Evolutionary conservation across 495 filamentous ascomycete genomes (phyloP).

Genomic region (Podospora sp.): DNA sequence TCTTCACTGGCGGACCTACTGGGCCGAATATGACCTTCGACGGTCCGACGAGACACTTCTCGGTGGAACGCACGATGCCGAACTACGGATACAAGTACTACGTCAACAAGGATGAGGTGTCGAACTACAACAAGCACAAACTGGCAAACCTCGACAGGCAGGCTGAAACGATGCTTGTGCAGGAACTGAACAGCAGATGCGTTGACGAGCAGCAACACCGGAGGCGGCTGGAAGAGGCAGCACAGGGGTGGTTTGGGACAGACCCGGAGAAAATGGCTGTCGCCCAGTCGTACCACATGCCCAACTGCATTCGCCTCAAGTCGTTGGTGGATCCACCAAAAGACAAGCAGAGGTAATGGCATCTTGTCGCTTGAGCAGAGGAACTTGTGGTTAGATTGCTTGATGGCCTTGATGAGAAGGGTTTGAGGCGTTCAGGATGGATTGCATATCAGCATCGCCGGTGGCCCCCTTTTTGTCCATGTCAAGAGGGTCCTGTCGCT

Average conservation of each 20-base stretch:
- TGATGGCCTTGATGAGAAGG: not conserved
- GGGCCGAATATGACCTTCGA: constrained; percentile 75
- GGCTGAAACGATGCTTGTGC: constrained; percentile 74
- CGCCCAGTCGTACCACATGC: constrained; percentile 44
- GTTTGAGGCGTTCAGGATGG: not conserved
- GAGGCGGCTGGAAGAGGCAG: constrained; percentile 71
- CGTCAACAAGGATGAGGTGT: constrained; percentile 76
- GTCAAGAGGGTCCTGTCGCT: not conserved
- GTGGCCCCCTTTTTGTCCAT: constrained; percentile 3
- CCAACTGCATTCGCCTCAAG: constrained; percentile 43
- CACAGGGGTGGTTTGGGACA: constrained; percentile 85
- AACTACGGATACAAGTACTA: constrained; percentile 77
- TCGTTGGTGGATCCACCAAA: constrained; percentile 14
- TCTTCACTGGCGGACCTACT: constrained; percentile 65
- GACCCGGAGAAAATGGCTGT: constrained; percentile 73
- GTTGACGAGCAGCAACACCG: constrained; percentile 66
- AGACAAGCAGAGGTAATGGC: not conserved
- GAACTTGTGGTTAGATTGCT: not conserved
- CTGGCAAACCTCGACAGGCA: constrained; percentile 72
- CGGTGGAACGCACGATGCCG: constrained; percentile 68
- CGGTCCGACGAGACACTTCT: constrained; percentile 64
- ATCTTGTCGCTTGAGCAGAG: not conserved
- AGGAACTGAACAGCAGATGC: constrained; percentile 66
- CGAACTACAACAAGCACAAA: constrained; percentile 65
- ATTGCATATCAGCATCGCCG: not conserved